These are phyloP conservation scores for Alternaria consortialis DNA, from an alignment of 2,329 filamentous ascomycete species.

Conservation along the genomic window DNA sequence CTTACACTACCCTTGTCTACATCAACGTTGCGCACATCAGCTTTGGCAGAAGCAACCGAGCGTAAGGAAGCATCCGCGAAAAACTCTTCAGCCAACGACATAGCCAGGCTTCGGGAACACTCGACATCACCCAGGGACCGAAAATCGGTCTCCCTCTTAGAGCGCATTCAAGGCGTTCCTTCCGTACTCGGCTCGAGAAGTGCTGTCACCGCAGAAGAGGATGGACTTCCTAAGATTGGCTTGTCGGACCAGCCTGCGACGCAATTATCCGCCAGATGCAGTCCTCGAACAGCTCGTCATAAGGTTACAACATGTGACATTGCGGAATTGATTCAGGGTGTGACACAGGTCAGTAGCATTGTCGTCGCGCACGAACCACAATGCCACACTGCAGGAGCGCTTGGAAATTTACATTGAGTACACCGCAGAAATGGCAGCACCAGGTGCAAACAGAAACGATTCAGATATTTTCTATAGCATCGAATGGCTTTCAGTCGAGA, in stretches of 20 bases:
- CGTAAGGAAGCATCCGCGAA: background rate
- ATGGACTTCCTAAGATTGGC: background rate
- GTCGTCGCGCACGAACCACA: constrained; percentile 2
- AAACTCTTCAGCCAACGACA: background rate
- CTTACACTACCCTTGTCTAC: constrained; percentile 18
- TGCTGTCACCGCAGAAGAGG: background rate
- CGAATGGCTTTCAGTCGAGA: no score
- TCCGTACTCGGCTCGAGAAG: background rate
- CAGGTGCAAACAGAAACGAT: no score
- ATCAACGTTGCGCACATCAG: constrained; percentile 16
- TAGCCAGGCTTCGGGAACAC: background rate
- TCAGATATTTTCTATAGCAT: no score
- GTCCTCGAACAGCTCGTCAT: background rate
- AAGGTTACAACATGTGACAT: background rate
- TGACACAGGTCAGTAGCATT: background rate
- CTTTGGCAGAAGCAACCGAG: constrained; percentile 1
- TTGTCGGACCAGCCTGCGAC: background rate
- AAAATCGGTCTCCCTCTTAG: background rate
- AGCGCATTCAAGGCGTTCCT: background rate
- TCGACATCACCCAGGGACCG: background rate
- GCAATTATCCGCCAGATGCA: background rate
- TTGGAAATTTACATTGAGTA: constrained; percentile 20
- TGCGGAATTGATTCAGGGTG: constrained; percentile 1
- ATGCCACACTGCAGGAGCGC: constrained; percentile 4
- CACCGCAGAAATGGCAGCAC: background rate